Evolutionary conservation across 2,329 filamentous ascomycete genomes (phyloP), one percentile per base, ranked within the genome.

Genomic region (Cladosporium halotolerans): DNA sequence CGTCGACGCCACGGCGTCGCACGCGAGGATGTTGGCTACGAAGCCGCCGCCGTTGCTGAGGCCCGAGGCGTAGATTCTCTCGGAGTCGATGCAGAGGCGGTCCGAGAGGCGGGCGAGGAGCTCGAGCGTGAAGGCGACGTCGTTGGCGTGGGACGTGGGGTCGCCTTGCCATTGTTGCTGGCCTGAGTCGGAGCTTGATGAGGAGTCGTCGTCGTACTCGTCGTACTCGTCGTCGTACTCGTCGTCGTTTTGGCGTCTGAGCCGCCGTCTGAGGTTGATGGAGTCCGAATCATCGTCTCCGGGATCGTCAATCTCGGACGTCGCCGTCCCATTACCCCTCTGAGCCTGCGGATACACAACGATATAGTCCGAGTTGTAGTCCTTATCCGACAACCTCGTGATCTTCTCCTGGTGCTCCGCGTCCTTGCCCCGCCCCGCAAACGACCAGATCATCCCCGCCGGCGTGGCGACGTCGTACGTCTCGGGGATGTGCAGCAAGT

Each of bases 41-140:
- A 63, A 62, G 9, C 73, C 78, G 3, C 76, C 79, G 7, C 77
- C 79, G 45, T 81, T 79, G 59, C 72, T 80, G 58, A 81, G 79
- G 45, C 74, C 76, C 0, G 69, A 68, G 4, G 69, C 69, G 55
- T 76, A 78, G 43, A 78, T 64, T 4, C 68, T 69, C 3, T 64
- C 61, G 1, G 63, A 55, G 53, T 78, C 71, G 57, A 79, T 68
- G 60, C 75, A 79, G 58, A 73, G 73, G 4, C 59, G 61, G 9
- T 63, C 57, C 44, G 68, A 59, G 16, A 78, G 55, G 23, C 70
- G 58, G 18, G 67, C 60, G 47, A 75, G 62, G 23, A 78, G 65
- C 48, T 75, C 72, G 7, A 72, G 54, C 14, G 69, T 73, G 61
- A 77, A 78, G 9, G 62, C 63, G 2, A 76, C 63, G 56, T 78